Evolutionary conservation across 164 flowering plant species (phyloP).

Genomic region (Tetracentron sinense): DNA sequence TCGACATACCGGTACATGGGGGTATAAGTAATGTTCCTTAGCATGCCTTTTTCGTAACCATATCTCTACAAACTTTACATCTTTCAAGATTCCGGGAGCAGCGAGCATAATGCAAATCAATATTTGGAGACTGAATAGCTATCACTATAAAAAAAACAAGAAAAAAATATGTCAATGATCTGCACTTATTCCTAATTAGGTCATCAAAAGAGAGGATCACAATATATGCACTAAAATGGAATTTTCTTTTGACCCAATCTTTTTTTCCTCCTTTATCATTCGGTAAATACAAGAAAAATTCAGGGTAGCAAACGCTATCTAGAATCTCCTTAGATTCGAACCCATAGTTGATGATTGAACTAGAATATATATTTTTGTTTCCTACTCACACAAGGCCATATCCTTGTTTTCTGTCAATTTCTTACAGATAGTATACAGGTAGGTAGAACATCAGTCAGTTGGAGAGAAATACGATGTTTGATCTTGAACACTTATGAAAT

Average conservation of each 20-base stretch:
- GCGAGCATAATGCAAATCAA: constrained; percentile 78
- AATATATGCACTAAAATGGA: too few species aligned
- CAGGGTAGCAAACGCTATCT: too few species aligned
- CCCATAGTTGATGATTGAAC: too few species aligned
- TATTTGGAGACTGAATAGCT: constrained; percentile 69
- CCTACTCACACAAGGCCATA: too few species aligned
- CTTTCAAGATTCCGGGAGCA: constrained; percentile 84
- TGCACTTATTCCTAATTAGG: too few species aligned
- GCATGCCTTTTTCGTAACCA: constrained; percentile 76
- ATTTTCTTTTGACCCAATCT: too few species aligned
- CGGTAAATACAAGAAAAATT: constrained; percentile 22
- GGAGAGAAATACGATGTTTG: not conserved
- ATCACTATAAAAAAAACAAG: too few species aligned
- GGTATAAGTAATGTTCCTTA: constrained; percentile 68
- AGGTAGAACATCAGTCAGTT: not conserved
- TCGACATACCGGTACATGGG: constrained; percentile 82
- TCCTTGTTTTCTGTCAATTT: too few species aligned
- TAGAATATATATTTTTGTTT: too few species aligned
- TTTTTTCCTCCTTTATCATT: constrained; percentile 73
- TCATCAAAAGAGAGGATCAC: too few species aligned
- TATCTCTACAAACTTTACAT: constrained; percentile 82
- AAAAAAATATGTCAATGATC: too few species aligned
- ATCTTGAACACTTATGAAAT: not conserved
- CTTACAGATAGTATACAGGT: not conserved
- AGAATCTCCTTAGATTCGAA: too few species aligned